Percentiles rank a stretch among this genome's conserved stretches.
These are phyloP conservation scores for Phragmites australis DNA, from an alignment of 176 grass and related monocot genomes.

Conservation along the genomic window DNA sequence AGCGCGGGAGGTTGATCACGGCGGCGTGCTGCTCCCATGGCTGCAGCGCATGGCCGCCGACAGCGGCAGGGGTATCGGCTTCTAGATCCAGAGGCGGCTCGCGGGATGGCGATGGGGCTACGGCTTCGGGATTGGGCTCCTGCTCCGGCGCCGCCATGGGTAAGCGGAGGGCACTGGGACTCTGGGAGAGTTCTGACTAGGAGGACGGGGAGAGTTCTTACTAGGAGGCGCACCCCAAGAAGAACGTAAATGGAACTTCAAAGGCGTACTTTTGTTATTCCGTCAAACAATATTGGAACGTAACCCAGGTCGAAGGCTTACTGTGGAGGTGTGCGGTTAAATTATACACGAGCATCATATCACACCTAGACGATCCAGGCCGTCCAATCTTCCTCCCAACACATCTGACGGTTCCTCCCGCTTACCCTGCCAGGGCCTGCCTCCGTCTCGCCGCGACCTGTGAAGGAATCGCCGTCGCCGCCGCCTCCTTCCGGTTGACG, in stretches of 20 bases:
- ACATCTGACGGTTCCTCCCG: neutral
- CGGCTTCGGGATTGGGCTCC: conserved; percentile 17
- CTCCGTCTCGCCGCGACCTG: neutral
- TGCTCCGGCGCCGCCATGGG: conserved; percentile 48
- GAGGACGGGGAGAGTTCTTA: neutral
- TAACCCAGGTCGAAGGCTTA: neutral
- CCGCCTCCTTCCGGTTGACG: neutral
- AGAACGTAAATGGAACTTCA: neutral
- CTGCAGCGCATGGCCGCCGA: conserved; percentile 36
- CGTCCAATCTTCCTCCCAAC: neutral
- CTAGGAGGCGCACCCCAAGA: too few relatives aligned
- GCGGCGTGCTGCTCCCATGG: conserved; percentile 89
- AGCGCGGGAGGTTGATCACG: conserved; percentile 90
- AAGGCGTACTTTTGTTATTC: neutral
- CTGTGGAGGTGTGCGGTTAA: too few relatives aligned
- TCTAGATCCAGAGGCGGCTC: conserved; percentile 26
- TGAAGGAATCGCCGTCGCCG: too few relatives aligned
- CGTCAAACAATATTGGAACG: too few relatives aligned
- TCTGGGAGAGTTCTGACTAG: neutral
- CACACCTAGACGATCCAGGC: neutral
- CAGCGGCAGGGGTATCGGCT: neutral
- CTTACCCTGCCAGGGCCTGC: neutral
- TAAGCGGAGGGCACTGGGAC: neutral
- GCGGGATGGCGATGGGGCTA: neutral
- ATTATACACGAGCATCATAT: neutral